A percentile compares a stretch with the other conserved stretches of the same genome.
These are phyloP conservation scores for Metschnikowia orientalis DNA, from an alignment of 805 yeast genomes.

Conservation along the genomic window DNA sequence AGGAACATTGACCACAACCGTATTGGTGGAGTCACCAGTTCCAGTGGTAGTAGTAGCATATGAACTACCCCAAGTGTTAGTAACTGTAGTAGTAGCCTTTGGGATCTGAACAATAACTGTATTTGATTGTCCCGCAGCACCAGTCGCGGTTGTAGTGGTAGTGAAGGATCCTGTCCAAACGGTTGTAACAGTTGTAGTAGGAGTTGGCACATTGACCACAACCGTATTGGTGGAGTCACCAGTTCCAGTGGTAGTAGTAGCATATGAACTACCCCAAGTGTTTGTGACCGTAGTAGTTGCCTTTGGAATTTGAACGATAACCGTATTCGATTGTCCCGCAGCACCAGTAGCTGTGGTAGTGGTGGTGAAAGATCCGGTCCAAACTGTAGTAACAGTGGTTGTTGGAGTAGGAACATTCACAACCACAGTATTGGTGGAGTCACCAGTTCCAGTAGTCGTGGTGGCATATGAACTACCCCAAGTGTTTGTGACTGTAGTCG, in stretches of 20 bases:
- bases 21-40: conserved; percentile 2
- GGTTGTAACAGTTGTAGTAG: no score
- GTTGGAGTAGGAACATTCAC: conserved; percentile 8
- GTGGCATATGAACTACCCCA: conserved; percentile 2
- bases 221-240: conserved; percentile 4
- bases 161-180: no score
- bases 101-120: conserved; percentile 18
- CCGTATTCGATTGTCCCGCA: conserved; percentile 11
- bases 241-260: conserved; percentile 1
- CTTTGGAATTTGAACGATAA: no score
- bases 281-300: no score
- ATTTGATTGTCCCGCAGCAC: no score
- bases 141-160: no score
- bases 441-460: conserved; percentile 1
- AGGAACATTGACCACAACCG: conserved; percentile 10
- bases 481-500: conserved; percentile 11
- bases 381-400: conserved; percentile 1
- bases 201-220: conserved; percentile 10
- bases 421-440: conserved; percentile 3
- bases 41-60: conserved; percentile 13
- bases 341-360: conserved; percentile 5
- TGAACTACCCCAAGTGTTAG: conserved; percentile 14
- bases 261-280: no score
- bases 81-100: conserved; percentile 13
- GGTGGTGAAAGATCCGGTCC: conserved; percentile 5